These are phyloP conservation scores for Russula ochroleuca DNA, from an alignment of 768 basidiomycete species.

Conservation along the genomic window DNA sequence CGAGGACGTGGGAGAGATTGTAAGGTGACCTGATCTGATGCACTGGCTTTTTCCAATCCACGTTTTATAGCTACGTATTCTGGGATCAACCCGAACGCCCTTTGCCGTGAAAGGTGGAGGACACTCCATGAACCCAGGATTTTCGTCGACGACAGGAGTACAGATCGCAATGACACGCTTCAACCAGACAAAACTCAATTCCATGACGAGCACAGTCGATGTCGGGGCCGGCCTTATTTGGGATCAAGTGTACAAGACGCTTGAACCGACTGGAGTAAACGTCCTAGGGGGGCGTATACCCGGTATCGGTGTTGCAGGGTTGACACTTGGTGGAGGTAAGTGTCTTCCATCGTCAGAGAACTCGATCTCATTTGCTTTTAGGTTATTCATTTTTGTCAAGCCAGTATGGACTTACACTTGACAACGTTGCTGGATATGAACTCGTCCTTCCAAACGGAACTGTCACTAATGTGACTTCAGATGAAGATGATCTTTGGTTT, in stretches of 20 bases:
- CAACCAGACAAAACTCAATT: background rate
- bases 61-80: background rate
- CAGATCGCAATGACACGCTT: slow-evolving; percentile 2
- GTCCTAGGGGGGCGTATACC: background rate
- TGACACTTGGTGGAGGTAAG: slow-evolving; percentile 24
- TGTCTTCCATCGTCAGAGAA: background rate
- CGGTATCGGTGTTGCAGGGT: background rate
- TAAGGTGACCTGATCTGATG: slow-evolving; percentile 19
- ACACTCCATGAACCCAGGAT: background rate
- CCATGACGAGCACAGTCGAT: background rate
- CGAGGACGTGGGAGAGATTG: slow-evolving; percentile 23
- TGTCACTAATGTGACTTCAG: background rate
- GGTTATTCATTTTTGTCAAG: no score
- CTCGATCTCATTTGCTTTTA: background rate
- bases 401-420: no score
- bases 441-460: slow-evolving; percentile 34
- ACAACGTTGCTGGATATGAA: slow-evolving; percentile 16
- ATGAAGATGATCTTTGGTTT: slow-evolving; percentile 11
- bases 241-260: background rate
- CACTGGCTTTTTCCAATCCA: background rate
- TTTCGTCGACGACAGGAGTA: background rate
- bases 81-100: background rate
- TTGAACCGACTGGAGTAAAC: background rate
- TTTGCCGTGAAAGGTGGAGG: slow-evolving; percentile 5
- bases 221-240: slow-evolving; percentile 1